Evolutionary conservation across 768 basidiomycete genomes (phyloP).

Genomic region (Multifurca ochricompacta): DNA sequence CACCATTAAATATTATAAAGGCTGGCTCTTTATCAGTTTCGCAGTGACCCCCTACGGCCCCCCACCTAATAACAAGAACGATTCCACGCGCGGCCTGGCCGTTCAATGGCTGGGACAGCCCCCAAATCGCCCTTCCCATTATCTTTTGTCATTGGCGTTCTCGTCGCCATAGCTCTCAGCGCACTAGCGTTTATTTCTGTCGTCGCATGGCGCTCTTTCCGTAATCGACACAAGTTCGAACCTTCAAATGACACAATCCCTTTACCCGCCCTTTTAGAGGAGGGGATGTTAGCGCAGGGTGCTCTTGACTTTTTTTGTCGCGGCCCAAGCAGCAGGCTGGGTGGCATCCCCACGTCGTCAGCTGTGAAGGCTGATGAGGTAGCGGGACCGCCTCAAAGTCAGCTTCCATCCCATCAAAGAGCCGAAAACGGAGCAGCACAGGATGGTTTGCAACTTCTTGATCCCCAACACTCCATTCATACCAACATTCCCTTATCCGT

Average conservation of each 20-base stretch:
- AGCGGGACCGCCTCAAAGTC: neutral
- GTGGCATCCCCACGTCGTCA: constrained; percentile 1
- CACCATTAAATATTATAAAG: neutral
- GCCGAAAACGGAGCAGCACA: neutral
- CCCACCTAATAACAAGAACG: constrained; percentile 2
- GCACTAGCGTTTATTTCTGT: neutral
- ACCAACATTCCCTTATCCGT: neutral
- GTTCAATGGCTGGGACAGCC: neutral
- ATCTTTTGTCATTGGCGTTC: constrained; percentile 3
- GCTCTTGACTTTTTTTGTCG: neutral
- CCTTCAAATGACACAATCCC: neutral
- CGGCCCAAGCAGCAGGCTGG: constrained; percentile 11
- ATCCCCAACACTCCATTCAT: neutral
- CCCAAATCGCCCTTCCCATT: constrained; percentile 2
- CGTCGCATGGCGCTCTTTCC: neutral
- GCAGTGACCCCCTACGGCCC: neutral
- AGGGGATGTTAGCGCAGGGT: neutral
- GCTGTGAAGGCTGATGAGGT: neutral
- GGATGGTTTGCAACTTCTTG: neutral
- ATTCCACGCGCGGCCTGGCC: neutral
- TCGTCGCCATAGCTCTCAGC: neutral
- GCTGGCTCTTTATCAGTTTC: neutral
- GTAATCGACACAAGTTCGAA: neutral
- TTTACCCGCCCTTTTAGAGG: constrained; percentile 4
- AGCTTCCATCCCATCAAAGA: neutral